These are phyloP conservation scores for Gossypium laxum DNA, from an alignment of 441 rosid genomes.

Conservation along the genomic window DNA sequence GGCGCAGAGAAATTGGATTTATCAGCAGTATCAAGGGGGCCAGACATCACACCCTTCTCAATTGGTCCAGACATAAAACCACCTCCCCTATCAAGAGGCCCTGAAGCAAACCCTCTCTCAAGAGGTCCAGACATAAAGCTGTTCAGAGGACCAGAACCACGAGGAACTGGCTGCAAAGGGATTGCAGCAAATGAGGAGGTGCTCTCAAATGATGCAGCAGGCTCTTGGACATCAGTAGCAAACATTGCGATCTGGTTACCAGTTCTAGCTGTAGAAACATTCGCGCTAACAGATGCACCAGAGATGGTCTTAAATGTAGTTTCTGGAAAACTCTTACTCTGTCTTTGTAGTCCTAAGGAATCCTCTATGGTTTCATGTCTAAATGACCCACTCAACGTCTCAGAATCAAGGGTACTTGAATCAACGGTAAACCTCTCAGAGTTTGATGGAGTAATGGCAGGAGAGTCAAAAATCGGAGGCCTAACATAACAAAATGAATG, in stretches of 20 bases:
- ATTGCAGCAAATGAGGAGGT: constrained; percentile 85
- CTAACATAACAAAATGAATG: constrained; percentile 90
- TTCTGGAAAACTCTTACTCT: constrained; percentile 54
- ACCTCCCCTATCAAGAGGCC: constrained; percentile 70
- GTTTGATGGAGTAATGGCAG: constrained; percentile 76
- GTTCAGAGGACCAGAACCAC: constrained; percentile 74
- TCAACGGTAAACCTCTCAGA: constrained; percentile 90
- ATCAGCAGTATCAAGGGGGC: constrained; percentile 74
- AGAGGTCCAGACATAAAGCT: constrained; percentile 90
- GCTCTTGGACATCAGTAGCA: constrained; percentile 64
- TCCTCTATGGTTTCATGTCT: constrained; percentile 70
- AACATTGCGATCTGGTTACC: constrained; percentile 65
- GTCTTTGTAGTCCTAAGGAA: constrained; percentile 43
- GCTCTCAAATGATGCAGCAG: constrained; percentile 90
- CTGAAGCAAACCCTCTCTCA: constrained; percentile 81
- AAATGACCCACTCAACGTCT: constrained; percentile 73
- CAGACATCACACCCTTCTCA: constrained; percentile 87
- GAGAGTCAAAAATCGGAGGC: constrained; percentile 73
- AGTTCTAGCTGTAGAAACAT: constrained; percentile 86
- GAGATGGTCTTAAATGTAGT: constrained; percentile 84
- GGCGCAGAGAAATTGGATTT: constrained; percentile 86
- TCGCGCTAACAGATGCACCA: constrained; percentile 93
- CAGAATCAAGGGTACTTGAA: constrained; percentile 86
- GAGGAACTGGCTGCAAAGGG: constrained; percentile 84
- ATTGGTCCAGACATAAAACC: constrained; percentile 96